A percentile compares a stretch with the other conserved stretches of the same genome.
Evolutionary conservation across 1,284 basidiomycete species (phyloP).

Genomic region (Cryptococcus sp.): DNA sequence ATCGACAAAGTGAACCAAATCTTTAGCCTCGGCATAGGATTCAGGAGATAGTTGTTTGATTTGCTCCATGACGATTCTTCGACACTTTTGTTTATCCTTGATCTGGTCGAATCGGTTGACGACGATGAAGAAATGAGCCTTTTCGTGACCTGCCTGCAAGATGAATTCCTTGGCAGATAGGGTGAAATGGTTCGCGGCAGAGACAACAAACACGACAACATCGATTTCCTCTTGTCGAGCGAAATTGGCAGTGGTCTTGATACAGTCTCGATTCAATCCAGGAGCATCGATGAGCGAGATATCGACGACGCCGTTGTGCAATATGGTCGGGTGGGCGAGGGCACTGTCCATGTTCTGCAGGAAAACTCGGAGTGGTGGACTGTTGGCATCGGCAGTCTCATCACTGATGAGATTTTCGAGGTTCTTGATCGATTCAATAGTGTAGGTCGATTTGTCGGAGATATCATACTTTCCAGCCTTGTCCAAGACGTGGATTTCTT

Average conservation of each 20-base stretch:
- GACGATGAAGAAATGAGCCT: slow-evolving; percentile 96
- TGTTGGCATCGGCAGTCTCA: slow-evolving; percentile 65
- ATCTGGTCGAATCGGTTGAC: slow-evolving; percentile 99
- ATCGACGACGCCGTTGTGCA: slow-evolving; percentile 94
- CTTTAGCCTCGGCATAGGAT: slow-evolving; percentile 84
- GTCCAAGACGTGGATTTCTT: slow-evolving; percentile 46
- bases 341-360: slow-evolving; percentile 63
- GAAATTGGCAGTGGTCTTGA: slow-evolving; percentile 95
- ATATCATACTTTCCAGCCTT: slow-evolving; percentile 66
- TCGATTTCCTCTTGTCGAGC: slow-evolving; percentile 97
- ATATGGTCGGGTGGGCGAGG: slow-evolving; percentile 69
- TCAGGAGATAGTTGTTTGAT: slow-evolving; percentile 87
- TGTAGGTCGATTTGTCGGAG: slow-evolving; percentile 71
- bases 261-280: slow-evolving; percentile 90
- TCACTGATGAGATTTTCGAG: slow-evolving; percentile 71
- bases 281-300: slow-evolving; percentile 99
- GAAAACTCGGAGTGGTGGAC: slow-evolving; percentile 76
- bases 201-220: slow-evolving; percentile 97
- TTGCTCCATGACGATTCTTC: slow-evolving; percentile 84
- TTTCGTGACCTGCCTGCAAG: slow-evolving; percentile 88
- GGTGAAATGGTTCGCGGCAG: slow-evolving; percentile 98
- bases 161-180: slow-evolving; percentile 94
- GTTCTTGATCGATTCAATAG: slow-evolving; percentile 62
- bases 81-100: slow-evolving; percentile 91
- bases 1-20: slow-evolving; percentile 98